phyloP scores from a whole-genome alignment of 441 rosid genomes.

The Raphanus hybrid region DNA sequence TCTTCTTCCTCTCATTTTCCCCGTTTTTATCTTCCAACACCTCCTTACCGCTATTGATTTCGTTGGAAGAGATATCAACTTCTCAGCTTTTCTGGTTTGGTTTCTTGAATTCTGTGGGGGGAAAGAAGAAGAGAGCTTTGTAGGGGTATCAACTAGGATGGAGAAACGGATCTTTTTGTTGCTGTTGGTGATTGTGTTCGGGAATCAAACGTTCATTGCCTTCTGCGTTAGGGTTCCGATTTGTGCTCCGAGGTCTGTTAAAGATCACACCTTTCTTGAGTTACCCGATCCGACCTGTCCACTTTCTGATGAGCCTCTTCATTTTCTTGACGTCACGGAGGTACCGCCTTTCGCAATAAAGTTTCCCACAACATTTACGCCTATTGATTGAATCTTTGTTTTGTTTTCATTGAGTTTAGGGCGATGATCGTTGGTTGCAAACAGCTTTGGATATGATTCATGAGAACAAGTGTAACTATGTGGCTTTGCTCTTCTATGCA shows the following conservation, averaged over 20 bases:
- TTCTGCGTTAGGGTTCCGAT: neutral
- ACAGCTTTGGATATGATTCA: conserved; percentile 70
- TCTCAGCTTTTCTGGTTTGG: no score
- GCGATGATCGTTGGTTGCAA: conserved; percentile 76
- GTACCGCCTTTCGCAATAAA: neutral
- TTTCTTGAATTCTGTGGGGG: no score
- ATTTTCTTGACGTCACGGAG: neutral
- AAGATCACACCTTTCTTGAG: neutral
- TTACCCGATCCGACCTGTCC: neutral
- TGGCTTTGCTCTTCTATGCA: conserved; percentile 90
- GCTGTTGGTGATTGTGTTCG: neutral
- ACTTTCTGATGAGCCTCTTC: neutral
- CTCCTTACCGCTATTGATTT: no score
- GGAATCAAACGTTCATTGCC: neutral
- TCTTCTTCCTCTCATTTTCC: no score
- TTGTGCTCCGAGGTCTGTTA: neutral
- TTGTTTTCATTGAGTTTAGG: conserved; percentile 46
- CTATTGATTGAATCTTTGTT: neutral
- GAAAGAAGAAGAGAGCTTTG: no score
- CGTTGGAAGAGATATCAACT: no score
- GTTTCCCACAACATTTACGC: neutral
- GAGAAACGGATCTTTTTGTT: neutral
- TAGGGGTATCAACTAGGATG: neutral
- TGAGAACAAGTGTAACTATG: conserved; percentile 57
- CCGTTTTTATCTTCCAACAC: no score